Evolutionary conservation across 2,329 filamentous ascomycete species (phyloP).

Genomic region (Achaetomium macrosporum): DNA sequence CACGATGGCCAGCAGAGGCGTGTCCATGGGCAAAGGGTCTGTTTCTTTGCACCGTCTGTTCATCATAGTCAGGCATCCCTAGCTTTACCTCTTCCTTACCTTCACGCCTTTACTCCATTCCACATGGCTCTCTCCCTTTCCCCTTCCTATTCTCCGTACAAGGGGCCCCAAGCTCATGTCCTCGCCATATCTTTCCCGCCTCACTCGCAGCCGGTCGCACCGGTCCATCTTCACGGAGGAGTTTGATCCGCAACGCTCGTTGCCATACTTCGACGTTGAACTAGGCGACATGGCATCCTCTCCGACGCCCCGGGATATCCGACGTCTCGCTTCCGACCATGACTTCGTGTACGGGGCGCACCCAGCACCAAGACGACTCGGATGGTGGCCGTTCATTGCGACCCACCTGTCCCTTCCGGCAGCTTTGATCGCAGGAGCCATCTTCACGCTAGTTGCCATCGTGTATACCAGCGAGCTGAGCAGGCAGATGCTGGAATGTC

Average conservation of each 20-base stretch:
- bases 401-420: constrained; percentile 19
- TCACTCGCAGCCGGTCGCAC: constrained; percentile 17
- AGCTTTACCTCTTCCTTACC: background rate
- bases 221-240: constrained; percentile 23
- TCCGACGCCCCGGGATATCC: constrained; percentile 20
- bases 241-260: constrained; percentile 15
- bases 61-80: background rate
- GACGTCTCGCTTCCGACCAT: constrained; percentile 22
- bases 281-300: constrained; percentile 13
- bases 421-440: constrained; percentile 15
- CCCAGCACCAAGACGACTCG: constrained; percentile 15
- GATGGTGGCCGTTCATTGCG: constrained; percentile 19
- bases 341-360: constrained; percentile 20
- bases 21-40: background rate
- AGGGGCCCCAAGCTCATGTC: constrained; percentile 5
- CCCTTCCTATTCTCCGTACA: background rate
- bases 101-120: background rate
- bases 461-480: constrained; percentile 18
- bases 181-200: constrained; percentile 5
- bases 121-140: background rate
- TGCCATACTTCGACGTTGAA: constrained; percentile 8
- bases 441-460: constrained; percentile 20
- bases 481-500: constrained; percentile 21
- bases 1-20: background rate
- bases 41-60: background rate